Percentiles rank a stretch among this genome's conserved stretches.
These are phyloP conservation scores for Brassica balearica DNA, from an alignment of 441 rosid genomes.

Conservation along the genomic window DNA sequence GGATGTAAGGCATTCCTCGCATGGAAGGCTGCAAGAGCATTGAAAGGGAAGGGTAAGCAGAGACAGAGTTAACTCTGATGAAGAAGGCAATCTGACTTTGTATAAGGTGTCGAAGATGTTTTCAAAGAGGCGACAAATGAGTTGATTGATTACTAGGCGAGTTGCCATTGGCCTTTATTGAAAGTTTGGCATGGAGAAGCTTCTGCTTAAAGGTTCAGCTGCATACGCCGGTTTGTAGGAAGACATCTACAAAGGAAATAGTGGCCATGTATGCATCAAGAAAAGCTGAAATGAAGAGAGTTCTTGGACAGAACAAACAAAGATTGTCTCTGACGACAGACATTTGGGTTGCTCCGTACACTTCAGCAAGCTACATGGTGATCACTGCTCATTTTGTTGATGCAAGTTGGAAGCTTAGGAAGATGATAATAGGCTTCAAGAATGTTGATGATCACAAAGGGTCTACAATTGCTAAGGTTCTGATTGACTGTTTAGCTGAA, in stretches of 20 bases:
- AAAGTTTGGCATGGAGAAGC: not conserved
- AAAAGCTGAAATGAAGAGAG: not conserved
- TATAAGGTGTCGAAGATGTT: not conserved
- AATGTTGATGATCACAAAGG: not conserved
- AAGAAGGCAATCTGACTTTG: not conserved
- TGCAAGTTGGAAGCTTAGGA: not conserved
- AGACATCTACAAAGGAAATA: not conserved
- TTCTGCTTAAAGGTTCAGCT: not conserved
- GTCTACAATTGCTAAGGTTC: not conserved
- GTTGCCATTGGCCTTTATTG: not conserved
- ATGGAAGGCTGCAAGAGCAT: not conserved
- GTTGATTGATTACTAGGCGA: not conserved
- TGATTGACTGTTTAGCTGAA: not conserved
- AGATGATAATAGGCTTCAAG: not conserved
- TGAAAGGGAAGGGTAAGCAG: not conserved
- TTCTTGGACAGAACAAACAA: not conserved
- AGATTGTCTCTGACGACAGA: not conserved
- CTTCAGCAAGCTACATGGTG: constrained; percentile 2
- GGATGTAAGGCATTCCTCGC: not conserved
- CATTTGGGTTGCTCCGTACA: not conserved
- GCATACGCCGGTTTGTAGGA: not conserved
- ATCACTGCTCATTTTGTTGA: not conserved
- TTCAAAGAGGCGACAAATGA: not conserved
- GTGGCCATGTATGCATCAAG: not conserved
- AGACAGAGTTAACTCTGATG: not conserved